phyloP scores from a whole-genome alignment of 2,329 filamentous ascomycete species.

The Coleophoma eucalyptorum region DNA sequence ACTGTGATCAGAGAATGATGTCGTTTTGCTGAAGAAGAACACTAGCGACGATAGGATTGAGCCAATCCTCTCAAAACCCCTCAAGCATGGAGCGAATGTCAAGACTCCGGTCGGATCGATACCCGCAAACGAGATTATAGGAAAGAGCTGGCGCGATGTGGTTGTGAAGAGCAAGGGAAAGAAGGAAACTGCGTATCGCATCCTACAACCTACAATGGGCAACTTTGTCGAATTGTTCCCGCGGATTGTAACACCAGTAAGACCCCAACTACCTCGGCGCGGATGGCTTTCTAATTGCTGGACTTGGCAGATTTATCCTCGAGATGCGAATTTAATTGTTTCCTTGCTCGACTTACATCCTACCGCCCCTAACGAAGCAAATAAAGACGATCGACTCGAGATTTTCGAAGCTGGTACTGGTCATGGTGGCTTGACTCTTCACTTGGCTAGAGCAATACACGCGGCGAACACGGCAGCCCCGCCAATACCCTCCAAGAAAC shows the following conservation, averaged over 20 bases:
- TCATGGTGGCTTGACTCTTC: conserved; percentile 75
- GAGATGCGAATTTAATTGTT: conserved; percentile 72
- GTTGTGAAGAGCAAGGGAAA: conserved; percentile 7
- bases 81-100: conserved; percentile 31
- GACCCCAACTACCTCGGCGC: conserved; percentile 16
- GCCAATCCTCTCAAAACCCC: conserved; percentile 34
- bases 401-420: conserved; percentile 83
- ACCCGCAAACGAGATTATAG: conserved; percentile 32
- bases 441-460: conserved; percentile 72
- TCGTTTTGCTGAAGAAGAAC: conserved; percentile 22
- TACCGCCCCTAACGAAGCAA: conserved; percentile 64
- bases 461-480: conserved; percentile 60
- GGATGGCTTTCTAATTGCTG: neutral
- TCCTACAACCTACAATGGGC: conserved; percentile 65
- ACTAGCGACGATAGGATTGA: conserved; percentile 5
- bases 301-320: conserved; percentile 61
- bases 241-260: conserved; percentile 71
- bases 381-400: conserved; percentile 49
- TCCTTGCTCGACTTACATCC: conserved; percentile 73
- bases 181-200: conserved; percentile 18
- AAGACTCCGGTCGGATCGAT: conserved; percentile 25
- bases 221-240: conserved; percentile 68
- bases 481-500: conserved; percentile 22
- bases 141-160: conserved; percentile 16
- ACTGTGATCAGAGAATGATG: conserved; percentile 22